Conservation (phyloP, 208 protist species). For the Trypanosoma boissoni region DNA sequence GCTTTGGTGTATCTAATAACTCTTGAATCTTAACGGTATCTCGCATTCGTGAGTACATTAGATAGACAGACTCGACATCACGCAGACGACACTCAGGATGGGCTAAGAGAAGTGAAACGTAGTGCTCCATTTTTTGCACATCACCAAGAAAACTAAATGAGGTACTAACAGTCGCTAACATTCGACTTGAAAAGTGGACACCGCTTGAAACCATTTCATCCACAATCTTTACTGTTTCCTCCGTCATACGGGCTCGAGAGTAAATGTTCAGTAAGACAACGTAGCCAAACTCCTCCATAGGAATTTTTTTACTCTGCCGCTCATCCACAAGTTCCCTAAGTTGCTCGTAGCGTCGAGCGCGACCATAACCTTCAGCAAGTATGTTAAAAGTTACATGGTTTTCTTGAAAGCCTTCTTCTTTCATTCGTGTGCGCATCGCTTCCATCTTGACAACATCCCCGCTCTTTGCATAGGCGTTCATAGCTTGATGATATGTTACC, state of each 20-base stretch:
- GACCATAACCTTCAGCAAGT: constrained; percentile 86
- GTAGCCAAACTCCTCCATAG: constrained; percentile 88
- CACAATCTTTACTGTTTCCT: constrained; percentile 68
- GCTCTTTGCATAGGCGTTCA: constrained; percentile 90
- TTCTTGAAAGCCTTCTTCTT: constrained; percentile 64
- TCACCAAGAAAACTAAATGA: constrained; percentile 75
- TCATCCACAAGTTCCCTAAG: constrained; percentile 79
- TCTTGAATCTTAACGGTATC: constrained; percentile 84
- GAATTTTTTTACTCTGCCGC: constrained; percentile 60
- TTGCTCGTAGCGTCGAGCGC: constrained; percentile 82
- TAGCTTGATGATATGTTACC: constrained; percentile 87
- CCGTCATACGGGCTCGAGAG: constrained; percentile 63
- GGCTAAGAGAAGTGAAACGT: constrained; percentile 64
- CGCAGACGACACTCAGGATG: constrained; percentile 70
- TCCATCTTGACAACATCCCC: constrained; percentile 89
- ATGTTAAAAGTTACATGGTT: constrained; percentile 91
- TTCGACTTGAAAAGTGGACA: constrained; percentile 60
- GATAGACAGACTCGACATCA: constrained; percentile 82
- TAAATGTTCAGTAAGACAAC: constrained; percentile 83
- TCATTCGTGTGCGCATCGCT: constrained; percentile 52
- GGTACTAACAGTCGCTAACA: constrained; percentile 73
- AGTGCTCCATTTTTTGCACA: constrained; percentile 71
- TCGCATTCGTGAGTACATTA: constrained; percentile 76
- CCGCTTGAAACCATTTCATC: constrained; percentile 71
- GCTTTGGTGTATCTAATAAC: constrained; percentile 61